Percentiles rank a stretch among this genome's conserved stretches.
These are phyloP conservation scores for Gynostemma pentaphyllum DNA, from an alignment of 306 rosid species.

Conservation along the genomic window DNA sequence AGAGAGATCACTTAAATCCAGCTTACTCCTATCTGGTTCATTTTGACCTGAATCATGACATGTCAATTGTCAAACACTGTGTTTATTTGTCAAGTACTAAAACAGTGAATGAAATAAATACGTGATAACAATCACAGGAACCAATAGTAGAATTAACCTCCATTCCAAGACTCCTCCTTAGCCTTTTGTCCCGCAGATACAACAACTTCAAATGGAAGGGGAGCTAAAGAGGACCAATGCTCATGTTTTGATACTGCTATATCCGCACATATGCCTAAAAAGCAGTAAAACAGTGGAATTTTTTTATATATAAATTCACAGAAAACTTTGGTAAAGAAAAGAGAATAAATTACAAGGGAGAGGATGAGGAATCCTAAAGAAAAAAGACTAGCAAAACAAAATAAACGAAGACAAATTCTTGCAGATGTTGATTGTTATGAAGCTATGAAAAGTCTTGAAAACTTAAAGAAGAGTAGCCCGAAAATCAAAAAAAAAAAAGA, in stretches of 20 bases:
- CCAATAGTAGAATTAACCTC: constrained; percentile 25
- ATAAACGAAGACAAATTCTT: not conserved
- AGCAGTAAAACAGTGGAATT: constrained; percentile 9
- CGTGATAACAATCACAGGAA: not conserved
- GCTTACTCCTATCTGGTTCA: constrained; percentile 55
- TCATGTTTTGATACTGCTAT: constrained; percentile 67
- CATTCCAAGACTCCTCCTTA: constrained; percentile 77
- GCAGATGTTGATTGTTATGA: no score
- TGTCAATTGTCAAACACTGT: constrained; percentile 1
- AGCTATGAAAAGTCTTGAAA: no score
- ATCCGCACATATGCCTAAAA: constrained; percentile 78
- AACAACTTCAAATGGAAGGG: constrained; percentile 90
- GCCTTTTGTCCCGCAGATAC: constrained; percentile 97
- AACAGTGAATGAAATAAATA: not conserved
- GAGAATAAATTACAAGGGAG: no score
- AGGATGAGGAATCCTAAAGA: no score
- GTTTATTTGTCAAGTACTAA: not conserved
- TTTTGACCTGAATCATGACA: constrained; percentile 41
- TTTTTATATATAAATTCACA: no score
- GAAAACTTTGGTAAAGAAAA: no score
- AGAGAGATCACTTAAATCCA: constrained; percentile 65
- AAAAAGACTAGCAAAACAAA: not conserved
- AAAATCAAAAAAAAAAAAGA: no score
- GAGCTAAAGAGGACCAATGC: constrained; percentile 90
- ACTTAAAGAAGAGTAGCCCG: no score